Evolutionary conservation across 768 basidiomycete genomes (phyloP), one percentile per base, ranked within the genome.

Genomic region (Suillus subalutaceus): DNA sequence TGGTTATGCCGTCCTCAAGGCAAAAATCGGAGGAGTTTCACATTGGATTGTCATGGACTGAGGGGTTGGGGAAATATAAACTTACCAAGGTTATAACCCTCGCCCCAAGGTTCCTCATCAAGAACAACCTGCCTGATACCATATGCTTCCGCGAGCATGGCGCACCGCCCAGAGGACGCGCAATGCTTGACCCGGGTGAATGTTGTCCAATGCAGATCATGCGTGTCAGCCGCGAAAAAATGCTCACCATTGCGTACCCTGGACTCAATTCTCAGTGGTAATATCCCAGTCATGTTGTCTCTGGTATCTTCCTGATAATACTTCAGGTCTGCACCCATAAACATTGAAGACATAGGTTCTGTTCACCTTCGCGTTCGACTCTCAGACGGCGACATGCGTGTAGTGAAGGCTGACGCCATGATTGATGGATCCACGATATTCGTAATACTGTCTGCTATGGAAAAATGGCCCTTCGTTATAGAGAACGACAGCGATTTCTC

Each of bases 51-150:
- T 96, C 95, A 6, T 99, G 96, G 88, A 84, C 86, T 20, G 96
- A 97, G 77, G 97, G 96, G 2, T 81, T 90, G n/a, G 97, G 97
- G 43, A 98, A 97, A 82, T 99, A 98, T 77, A 98, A 98, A 74
- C 81, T 99, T 41, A 91, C 91, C 35, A 99, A 98, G 79, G 90
- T 98, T 70, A 89, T 99, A 69, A 96, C 93, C 0, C 80, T 99
- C 44, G 84, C 92, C 9, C 97, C 97, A 35, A 88, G 97, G 56
- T 99, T 96, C 81, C 80, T 99, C 68, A 77, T 99, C 70, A 92
- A 90, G 77, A 99, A 98, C 78, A 84, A 88, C 67, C 83, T 95
- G 44, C 68, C 81, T 6, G 86, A 87, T 60, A 72, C 88, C 2
- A 84, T 99, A 40, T 87, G 87, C 46, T 89, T 96, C 79, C 88